Percentiles rank a stretch among this genome's conserved stretches.
Conservation (phyloP, 2,329 filamentous ascomycete species). For the Trichoderma simmonsii region DNA sequence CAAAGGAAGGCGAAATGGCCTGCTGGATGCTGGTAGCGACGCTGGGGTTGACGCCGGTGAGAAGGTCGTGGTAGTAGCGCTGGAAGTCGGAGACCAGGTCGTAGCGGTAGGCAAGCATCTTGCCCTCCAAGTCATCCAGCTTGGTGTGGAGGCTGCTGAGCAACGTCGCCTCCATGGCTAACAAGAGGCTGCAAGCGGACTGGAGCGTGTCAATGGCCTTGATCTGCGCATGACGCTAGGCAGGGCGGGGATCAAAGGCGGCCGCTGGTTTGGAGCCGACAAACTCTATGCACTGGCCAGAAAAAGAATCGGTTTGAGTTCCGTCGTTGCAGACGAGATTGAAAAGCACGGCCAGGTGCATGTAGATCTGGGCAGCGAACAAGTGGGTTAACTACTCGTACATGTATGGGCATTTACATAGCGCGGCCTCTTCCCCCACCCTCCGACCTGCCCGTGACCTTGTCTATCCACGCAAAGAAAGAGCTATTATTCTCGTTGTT, state of each 20-base stretch:
- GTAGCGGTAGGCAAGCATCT: slow-evolving; percentile 54
- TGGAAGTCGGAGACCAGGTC: slow-evolving; percentile 57
- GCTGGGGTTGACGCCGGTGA: slow-evolving; percentile 46
- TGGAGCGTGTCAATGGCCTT: slow-evolving; percentile 30
- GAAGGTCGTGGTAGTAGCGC: slow-evolving; percentile 49
- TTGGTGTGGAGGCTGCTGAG: slow-evolving; percentile 51
- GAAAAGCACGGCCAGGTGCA: neutral
- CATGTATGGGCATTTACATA: slow-evolving; percentile 12
- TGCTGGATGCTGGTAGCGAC: slow-evolving; percentile 46
- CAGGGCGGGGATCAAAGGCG: slow-evolving; percentile 18
- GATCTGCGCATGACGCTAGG: slow-evolving; percentile 36
- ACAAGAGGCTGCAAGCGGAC: slow-evolving; percentile 31
- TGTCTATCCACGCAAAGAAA: neutral
- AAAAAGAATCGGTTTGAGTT: slow-evolving; percentile 1
- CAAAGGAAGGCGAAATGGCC: slow-evolving; percentile 44
- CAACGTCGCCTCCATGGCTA: slow-evolving; percentile 44
- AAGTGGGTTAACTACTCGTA: slow-evolving; percentile 2
- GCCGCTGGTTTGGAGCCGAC: slow-evolving; percentile 11
- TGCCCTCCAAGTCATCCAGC: slow-evolving; percentile 55
- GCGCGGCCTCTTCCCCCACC: slow-evolving; percentile 9
- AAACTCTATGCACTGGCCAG: slow-evolving; percentile 17
- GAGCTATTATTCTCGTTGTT: neutral
- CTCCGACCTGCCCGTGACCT: slow-evolving; percentile 16
- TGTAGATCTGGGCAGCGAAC: slow-evolving; percentile 8
- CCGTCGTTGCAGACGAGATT: slow-evolving; percentile 2